A percentile compares a stretch with the other conserved stretches of the same genome.
Evolutionary conservation across 208 protist genomes (phyloP).

Genomic region (Trypanosoma caninum): DNA sequence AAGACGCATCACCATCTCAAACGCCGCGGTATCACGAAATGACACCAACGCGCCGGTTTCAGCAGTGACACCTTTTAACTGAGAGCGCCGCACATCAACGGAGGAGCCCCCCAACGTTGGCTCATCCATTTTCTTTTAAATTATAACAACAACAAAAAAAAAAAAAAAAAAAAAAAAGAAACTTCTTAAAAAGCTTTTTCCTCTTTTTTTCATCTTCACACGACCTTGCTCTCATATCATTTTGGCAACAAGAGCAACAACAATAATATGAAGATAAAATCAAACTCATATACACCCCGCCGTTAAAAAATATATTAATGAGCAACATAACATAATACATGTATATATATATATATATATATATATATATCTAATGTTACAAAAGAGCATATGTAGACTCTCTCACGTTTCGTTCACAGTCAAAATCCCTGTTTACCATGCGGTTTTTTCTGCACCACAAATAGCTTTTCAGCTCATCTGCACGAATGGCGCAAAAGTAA

Average conservation of each 20-base stretch:
- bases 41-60: constrained; percentile 31
- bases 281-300: background rate
- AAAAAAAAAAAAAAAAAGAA: constrained; percentile 9
- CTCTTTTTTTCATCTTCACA: too few species aligned
- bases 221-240: too few species aligned
- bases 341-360: too few species aligned
- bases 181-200: too few species aligned
- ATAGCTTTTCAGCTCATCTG: constrained; percentile 28
- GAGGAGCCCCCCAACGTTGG: constrained; percentile 1
- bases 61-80: constrained; percentile 26
- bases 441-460: constrained; percentile 20
- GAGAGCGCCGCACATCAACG: constrained; percentile 3
- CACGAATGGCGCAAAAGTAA: constrained; percentile 23
- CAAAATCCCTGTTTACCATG: constrained; percentile 15
- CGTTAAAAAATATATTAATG: background rate
- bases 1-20: constrained; percentile 48
- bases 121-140: too few species aligned
- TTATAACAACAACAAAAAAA: background rate
- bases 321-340: background rate
- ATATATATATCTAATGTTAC: too few species aligned
- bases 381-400: constrained; percentile 1
- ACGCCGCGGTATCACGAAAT: constrained; percentile 35
- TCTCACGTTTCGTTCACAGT: constrained; percentile 4
- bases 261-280: background rate
- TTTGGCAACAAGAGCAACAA: too few species aligned